These are phyloP conservation scores for Salix dunnii DNA, from an alignment of 345 rosid genomes.

Conservation along the genomic window DNA sequence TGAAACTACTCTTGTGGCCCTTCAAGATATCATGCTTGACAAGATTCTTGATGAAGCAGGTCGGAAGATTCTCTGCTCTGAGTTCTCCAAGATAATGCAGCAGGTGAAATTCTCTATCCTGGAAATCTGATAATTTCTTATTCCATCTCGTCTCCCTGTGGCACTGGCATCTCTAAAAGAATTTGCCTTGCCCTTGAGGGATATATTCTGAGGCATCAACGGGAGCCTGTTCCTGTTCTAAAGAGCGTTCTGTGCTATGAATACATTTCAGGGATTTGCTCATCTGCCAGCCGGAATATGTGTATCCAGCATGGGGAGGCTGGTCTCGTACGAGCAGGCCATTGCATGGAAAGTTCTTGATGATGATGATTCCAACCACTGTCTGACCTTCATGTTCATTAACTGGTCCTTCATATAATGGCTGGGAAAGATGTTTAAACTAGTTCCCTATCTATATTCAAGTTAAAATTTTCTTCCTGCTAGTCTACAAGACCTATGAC, in stretches of 20 bases:
- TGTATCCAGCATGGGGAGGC: conserved; percentile 95
- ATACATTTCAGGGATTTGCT: conserved; percentile 64
- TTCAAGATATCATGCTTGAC: conserved; percentile 90
- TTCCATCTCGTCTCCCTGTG: background rate
- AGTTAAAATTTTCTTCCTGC: background rate
- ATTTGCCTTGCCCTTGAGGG: too few species aligned
- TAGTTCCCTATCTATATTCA: conserved; percentile 2
- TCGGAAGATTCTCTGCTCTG: conserved; percentile 64
- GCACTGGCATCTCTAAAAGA: background rate
- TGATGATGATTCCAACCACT: conserved; percentile 80
- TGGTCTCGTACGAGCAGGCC: conserved; percentile 79
- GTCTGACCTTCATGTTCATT: conserved; percentile 88
- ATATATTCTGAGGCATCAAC: too few species aligned
- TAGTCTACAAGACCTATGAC: background rate
- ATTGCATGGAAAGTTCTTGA: conserved; percentile 94
- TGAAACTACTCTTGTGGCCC: conserved; percentile 88
- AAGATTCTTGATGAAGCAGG: conserved; percentile 79
- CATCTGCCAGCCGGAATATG: conserved; percentile 84
- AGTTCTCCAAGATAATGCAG: conserved; percentile 88
- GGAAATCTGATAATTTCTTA: background rate
- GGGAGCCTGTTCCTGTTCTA: background rate
- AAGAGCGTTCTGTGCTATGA: background rate
- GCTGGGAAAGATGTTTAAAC: background rate
- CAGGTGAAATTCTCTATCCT: conserved; percentile 47
- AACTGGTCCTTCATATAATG: conserved; percentile 87